A percentile compares a stretch with the other conserved stretches of the same genome.
Conservation (phyloP, 768 basidiomycete genomes). For the Phlegmacium glaucopus region DNA sequence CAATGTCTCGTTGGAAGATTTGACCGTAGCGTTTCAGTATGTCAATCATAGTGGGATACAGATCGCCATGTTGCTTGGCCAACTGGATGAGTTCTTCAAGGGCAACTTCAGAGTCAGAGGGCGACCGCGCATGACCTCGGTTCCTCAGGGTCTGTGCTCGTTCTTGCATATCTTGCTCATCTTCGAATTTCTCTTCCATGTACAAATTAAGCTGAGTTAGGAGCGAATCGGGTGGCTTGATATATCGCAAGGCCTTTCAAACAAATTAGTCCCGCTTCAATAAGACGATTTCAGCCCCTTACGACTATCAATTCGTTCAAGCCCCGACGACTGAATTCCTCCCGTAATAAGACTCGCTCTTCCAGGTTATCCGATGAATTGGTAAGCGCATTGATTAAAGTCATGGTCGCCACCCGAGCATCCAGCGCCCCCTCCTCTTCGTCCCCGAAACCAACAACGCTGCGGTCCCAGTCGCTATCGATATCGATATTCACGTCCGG, state of each 20-base stretch:
- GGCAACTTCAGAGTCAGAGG: conserved; percentile 50
- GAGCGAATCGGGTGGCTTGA: conserved; percentile 68
- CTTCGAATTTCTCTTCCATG: conserved; percentile 86
- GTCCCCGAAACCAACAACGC: conserved; percentile 34
- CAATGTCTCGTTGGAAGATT: conserved; percentile 57
- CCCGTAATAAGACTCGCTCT: conserved; percentile 72
- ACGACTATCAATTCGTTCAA: conserved; percentile 84
- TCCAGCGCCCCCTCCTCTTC: conserved; percentile 81
- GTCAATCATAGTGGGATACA: conserved; percentile 60
- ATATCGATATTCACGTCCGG: conserved; percentile 37
- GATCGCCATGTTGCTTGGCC: conserved; percentile 57
- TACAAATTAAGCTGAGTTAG: conserved; percentile 80
- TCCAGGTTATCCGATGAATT: conserved; percentile 76
- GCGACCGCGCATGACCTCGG: conserved; percentile 27
- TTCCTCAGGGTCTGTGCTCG: conserved; percentile 39
- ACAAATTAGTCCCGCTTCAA: background rate
- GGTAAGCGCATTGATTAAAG: conserved; percentile 74
- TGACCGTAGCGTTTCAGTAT: conserved; percentile 53
- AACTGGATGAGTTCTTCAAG: conserved; percentile 59
- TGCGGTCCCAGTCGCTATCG: conserved; percentile 27
- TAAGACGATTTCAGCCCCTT: conserved; percentile 23
- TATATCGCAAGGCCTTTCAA: conserved; percentile 66
- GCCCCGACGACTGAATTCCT: conserved; percentile 80
- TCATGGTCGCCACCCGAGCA: conserved; percentile 70
- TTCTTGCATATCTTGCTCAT: conserved; percentile 82